Evolutionary conservation across 2,329 filamentous ascomycete species (phyloP), one percentile per base, ranked within the genome.

Genomic region (Arthrocladium fulminans): DNA sequence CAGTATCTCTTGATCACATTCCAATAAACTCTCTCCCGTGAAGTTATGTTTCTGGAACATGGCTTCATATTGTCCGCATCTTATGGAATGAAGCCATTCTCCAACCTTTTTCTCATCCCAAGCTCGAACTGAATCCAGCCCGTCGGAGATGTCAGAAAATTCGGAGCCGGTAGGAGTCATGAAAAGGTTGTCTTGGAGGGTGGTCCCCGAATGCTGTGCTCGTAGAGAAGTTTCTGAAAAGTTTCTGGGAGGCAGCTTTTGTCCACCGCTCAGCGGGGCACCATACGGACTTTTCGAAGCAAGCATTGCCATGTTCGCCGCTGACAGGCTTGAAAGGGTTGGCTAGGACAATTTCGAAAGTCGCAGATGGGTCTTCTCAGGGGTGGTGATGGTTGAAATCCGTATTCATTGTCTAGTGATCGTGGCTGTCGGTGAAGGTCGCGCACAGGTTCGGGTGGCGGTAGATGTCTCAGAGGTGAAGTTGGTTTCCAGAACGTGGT

Each of bases 1-100:
- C 54, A 98, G 75, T 34, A 94, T 88, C 48, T 88, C 84, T 73
- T 95, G 94, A 67, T 98, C 92, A 75, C 96, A 90, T 69, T 98
- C 92, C 58, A 98, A 76, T 38, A 98, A 74, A 63, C 94, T 96
- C 70, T 96, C 88, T 60, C 92, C 92, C 63, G 92, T 98, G 72
- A 98, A 96, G 67, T 97, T 87, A 66, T 98, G 95, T 63, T 82
- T 76, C 82, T 68, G 86, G 68, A 96, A 96, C 22, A 95, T 68
- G 61, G 86, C 82, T 64, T 95, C 88, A 68, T 98, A 97, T 63
- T 97, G 88, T 58, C 84, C 83, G 63, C 89, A 97, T 63, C 94
- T 90, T 63, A 98, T 89, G 59, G 81, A 88, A 60, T 83, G 78
- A 54, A 98, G 75, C 77, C 94, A 98, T 45, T 95, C 86, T 62